phyloP scores from a whole-genome alignment of 495 filamentous ascomycete genomes.

The Talaromyces liani region DNA sequence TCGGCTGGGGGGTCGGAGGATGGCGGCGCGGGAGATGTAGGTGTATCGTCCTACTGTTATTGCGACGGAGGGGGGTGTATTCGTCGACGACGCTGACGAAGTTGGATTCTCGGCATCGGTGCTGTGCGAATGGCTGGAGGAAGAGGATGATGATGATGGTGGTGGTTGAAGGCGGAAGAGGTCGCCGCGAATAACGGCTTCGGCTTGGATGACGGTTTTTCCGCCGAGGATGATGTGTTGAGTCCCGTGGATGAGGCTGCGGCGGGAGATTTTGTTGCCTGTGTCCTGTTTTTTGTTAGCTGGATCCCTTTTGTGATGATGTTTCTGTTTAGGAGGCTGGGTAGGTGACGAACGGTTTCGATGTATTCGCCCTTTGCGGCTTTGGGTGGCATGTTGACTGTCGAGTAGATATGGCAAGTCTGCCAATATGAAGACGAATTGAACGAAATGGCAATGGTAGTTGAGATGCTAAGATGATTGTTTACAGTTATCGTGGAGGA shows the following conservation, averaged over 20 bases:
- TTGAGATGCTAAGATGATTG: neutral
- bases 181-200: conserved; percentile 88
- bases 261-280: conserved; percentile 95
- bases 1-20: conserved; percentile 70
- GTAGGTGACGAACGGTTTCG: conserved; percentile 62
- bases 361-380: conserved; percentile 85
- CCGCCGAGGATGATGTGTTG: conserved; percentile 97
- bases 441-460: neutral
- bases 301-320: too few species aligned
- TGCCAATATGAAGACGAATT: neutral
- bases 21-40: conserved; percentile 57
- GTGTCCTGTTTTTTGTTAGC: conserved; percentile 59
- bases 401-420: neutral
- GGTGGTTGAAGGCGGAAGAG: conserved; percentile 52
- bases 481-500: neutral
- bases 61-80: conserved; percentile 35
- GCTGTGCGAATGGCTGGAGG: conserved; percentile 16
- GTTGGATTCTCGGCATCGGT: conserved; percentile 15
- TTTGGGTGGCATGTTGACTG: conserved; percentile 60
- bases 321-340: neutral
- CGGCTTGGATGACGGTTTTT: conserved; percentile 86
- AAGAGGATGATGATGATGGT: conserved; percentile 21
- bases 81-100: conserved; percentile 14
- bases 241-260: conserved; percentile 81
- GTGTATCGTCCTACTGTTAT: conserved; percentile 85